Evolutionary conservation across 257 asterid genomes (phyloP).

Genomic region (Penstemon newberryi): DNA sequence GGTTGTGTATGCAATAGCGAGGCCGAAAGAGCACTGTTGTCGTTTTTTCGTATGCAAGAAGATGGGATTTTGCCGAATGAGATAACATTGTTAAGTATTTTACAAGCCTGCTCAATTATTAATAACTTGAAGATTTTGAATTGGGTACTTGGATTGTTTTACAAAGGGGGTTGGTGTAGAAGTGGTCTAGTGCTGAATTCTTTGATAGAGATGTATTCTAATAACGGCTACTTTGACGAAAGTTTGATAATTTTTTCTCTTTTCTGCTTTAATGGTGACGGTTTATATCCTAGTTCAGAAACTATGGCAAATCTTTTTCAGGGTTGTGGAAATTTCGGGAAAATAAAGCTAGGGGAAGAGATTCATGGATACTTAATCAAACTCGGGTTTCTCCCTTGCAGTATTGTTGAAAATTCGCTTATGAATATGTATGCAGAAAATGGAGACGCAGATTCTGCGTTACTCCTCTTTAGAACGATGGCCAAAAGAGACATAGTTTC

Average conservation of each 20-base stretch:
- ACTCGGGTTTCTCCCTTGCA: conserved; percentile 39
- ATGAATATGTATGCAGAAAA: conserved; percentile 44
- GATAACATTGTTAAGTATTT: conserved; percentile 32
- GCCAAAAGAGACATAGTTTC: conserved; percentile 39
- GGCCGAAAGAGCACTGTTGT: conserved; percentile 32
- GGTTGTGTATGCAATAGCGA: conserved; percentile 34
- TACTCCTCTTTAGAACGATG: conserved; percentile 37
- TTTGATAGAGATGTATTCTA: conserved; percentile 42
- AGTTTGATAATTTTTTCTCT: conserved; percentile 29
- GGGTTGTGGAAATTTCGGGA: conserved; percentile 34
- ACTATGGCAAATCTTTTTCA: conserved; percentile 50
- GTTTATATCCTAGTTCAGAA: conserved; percentile 38
- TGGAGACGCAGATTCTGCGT: conserved; percentile 28
- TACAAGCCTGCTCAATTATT: conserved; percentile 39
- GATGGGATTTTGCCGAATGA: conserved; percentile 44
- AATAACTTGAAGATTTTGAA: conserved; percentile 24
- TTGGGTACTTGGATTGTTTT: conserved; percentile 48
- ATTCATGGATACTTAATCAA: conserved; percentile 50
- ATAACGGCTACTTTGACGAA: conserved; percentile 34
- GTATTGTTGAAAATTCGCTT: conserved; percentile 43
- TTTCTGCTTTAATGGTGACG: conserved; percentile 37
- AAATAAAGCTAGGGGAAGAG: conserved; percentile 34
- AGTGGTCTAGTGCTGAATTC: conserved; percentile 39
- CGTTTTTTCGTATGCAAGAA: conserved; percentile 41
- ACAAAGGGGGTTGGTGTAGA: conserved; percentile 38